Percentiles rank a stretch among this genome's conserved stretches.
phyloP scores from a whole-genome alignment of 1,139 yeast species.

The Arxiozyma slooffiae region DNA sequence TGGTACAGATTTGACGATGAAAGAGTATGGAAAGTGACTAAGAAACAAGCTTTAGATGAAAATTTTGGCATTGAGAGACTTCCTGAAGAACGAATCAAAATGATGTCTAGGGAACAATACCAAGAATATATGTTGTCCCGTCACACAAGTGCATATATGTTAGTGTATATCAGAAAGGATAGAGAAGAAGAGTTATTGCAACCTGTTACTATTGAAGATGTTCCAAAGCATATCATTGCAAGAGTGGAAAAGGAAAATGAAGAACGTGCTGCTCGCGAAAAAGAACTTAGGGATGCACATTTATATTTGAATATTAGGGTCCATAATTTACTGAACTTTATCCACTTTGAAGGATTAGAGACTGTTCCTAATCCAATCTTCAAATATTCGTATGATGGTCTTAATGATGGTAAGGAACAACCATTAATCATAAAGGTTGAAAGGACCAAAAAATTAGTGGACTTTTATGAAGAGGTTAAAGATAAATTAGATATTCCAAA shows the following conservation, averaged over 20 bases:
- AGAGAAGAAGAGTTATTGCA: constrained; percentile 51
- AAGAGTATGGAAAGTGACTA: constrained; percentile 78
- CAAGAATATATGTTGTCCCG: constrained; percentile 59
- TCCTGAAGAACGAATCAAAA: constrained; percentile 39
- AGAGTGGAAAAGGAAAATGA: constrained; percentile 54
- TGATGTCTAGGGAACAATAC: constrained; percentile 49
- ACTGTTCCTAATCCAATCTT: constrained; percentile 49
- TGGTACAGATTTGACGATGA: constrained; percentile 97
- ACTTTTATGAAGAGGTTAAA: constrained; percentile 44
- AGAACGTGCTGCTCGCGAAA: constrained; percentile 47
- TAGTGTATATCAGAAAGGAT: constrained; percentile 74
- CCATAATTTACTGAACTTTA: constrained; percentile 44
- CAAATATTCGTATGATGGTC: constrained; percentile 39
- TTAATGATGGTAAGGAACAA: constrained; percentile 40
- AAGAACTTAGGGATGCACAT: constrained; percentile 70
- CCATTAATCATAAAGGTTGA: constrained; percentile 47
- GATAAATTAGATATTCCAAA: constrained; percentile 36
- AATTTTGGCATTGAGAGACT: constrained; percentile 76
- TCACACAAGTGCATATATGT: constrained; percentile 93
- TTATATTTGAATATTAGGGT: constrained; percentile 55
- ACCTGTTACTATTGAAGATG: constrained; percentile 44
- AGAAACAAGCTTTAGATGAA: constrained; percentile 78
- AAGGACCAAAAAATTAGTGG: constrained; percentile 46
- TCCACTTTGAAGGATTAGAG: constrained; percentile 65
- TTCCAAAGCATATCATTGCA: constrained; percentile 62